These are phyloP conservation scores for Epichloe sibirici DNA, from an alignment of 2,329 filamentous ascomycete species.

Conservation along the genomic window DNA sequence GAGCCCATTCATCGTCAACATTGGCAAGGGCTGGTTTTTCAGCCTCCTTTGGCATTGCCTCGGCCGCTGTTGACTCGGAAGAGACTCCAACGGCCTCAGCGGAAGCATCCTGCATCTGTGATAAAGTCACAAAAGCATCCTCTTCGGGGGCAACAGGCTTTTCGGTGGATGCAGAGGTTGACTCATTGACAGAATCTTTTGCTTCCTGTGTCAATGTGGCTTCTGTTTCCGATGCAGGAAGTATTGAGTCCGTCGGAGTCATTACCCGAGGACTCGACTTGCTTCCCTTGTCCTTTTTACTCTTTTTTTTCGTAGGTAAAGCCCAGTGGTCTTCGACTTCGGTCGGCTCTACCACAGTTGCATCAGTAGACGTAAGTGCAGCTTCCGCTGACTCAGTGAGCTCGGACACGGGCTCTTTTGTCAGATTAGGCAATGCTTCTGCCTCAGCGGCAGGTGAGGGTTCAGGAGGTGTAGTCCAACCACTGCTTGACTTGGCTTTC, in stretches of 20 bases:
- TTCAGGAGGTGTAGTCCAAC: conserved; percentile 1
- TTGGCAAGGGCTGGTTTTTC: background rate
- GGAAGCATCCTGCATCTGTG: background rate
- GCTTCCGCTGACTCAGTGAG: background rate
- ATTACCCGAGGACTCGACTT: background rate
- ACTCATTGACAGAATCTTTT: background rate
- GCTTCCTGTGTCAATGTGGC: background rate
- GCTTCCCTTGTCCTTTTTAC: conserved; percentile 3
- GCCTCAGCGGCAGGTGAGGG: background rate
- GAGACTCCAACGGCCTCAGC: background rate
- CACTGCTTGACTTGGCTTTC: conserved; percentile 10
- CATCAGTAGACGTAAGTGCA: background rate
- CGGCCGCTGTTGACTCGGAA: background rate
- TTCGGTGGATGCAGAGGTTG: background rate
- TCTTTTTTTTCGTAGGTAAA: conserved; percentile 1
- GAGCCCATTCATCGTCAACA: conserved; percentile 2
- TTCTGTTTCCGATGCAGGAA: background rate
- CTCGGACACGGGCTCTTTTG: background rate
- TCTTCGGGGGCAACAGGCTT: background rate
- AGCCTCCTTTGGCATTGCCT: background rate
- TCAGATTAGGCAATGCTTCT: background rate
- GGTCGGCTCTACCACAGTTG: background rate
- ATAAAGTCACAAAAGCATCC: background rate
- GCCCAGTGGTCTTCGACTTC: conserved; percentile 1
- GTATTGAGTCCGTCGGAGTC: background rate